phyloP scores from a whole-genome alignment of 2,329 filamentous ascomycete genomes.

The Cladosporium sp. region DNA sequence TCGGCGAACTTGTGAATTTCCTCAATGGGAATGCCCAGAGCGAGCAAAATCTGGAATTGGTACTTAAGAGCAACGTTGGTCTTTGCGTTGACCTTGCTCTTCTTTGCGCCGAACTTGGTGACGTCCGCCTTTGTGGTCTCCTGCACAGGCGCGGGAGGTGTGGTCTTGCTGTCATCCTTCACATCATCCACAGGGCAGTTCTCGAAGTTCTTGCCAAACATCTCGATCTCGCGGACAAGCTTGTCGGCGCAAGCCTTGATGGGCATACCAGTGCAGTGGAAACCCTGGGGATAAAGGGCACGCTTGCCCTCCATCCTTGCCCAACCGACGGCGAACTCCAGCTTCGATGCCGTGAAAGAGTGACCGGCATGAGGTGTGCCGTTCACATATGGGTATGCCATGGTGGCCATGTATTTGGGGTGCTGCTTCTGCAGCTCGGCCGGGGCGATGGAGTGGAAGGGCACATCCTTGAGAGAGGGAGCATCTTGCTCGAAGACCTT shows the following conservation, averaged over 20 bases:
- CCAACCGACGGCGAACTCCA: constrained; percentile 86
- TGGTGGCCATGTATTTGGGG: constrained; percentile 87
- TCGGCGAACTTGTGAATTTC: constrained; percentile 94
- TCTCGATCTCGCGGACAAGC: constrained; percentile 79
- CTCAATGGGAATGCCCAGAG: constrained; percentile 77
- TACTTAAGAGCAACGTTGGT: constrained; percentile 95
- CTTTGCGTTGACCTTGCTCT: constrained; percentile 76
- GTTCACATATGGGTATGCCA: constrained; percentile 80
- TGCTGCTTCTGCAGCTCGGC: constrained; percentile 72
- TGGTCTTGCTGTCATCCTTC: constrained; percentile 42
- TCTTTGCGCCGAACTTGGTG: constrained; percentile 88
- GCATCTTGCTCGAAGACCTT: constrained; percentile 82
- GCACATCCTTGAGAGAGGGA: constrained; percentile 72
- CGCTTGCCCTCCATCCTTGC: constrained; percentile 87
- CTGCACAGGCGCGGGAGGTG: constrained; percentile 55
- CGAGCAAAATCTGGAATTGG: constrained; percentile 91
- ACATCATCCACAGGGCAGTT: constrained; percentile 61
- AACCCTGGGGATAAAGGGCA: constrained; percentile 84
- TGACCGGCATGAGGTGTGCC: constrained; percentile 82
- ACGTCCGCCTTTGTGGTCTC: constrained; percentile 69
- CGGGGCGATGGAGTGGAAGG: constrained; percentile 67
- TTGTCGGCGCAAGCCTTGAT: constrained; percentile 98
- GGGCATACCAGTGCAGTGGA: constrained; percentile 95
- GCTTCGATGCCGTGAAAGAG: constrained; percentile 85
- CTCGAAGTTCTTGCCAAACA: constrained; percentile 85